Conservation (phyloP, 306 rosid species). For the Ziziphus jujuba region DNA sequence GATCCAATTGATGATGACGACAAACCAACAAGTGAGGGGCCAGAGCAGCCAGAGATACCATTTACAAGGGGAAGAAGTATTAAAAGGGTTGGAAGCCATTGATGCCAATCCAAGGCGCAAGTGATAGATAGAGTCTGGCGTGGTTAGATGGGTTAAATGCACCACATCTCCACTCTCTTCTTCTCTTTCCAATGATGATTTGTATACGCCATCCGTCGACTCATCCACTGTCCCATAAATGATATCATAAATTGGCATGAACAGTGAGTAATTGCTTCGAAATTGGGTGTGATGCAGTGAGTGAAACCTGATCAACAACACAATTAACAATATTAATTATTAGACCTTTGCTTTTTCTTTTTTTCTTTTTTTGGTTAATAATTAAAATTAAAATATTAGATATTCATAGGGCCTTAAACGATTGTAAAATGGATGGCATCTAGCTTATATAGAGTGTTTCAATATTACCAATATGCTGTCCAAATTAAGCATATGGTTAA, state of each 20-base stretch:
- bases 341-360: too few species aligned
- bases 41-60: conserved; percentile 60
- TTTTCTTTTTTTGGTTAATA: not conserved
- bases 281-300: conserved; percentile 73
- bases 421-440: too few species aligned
- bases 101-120: conserved; percentile 45
- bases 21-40: conserved; percentile 60
- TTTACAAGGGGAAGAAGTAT: conserved; percentile 25
- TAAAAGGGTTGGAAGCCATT: conserved; percentile 53
- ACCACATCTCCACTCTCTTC: conserved; percentile 51
- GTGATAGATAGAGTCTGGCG: conserved; percentile 60
- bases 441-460: too few species aligned
- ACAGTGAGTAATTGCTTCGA: conserved; percentile 54
- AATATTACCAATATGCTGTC: too few species aligned
- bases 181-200: conserved; percentile 26
- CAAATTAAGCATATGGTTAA: too few species aligned
- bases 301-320: conserved; percentile 49
- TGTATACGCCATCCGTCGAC: conserved; percentile 33
- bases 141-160: conserved; percentile 58
- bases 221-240: conserved; percentile 59
- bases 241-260: conserved; percentile 73
- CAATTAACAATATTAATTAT: too few species aligned
- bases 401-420: too few species aligned
- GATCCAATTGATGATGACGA: conserved; percentile 39
- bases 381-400: too few species aligned